Conservation (phyloP, 768 basidiomycete species). For the Mycena maculata region DNA sequence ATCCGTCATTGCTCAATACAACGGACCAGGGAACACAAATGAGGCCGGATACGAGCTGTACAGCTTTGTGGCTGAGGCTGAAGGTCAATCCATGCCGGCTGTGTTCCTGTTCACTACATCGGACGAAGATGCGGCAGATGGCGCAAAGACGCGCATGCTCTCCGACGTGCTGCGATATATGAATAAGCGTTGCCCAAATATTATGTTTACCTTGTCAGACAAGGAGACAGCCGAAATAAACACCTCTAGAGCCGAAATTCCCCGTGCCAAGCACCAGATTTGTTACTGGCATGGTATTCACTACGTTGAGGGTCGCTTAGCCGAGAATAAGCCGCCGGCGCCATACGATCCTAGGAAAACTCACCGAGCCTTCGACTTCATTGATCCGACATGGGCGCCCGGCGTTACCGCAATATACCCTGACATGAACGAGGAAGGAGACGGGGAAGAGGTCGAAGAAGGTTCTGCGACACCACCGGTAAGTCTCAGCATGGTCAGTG, state of each 20-base stretch:
- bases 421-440: slow-evolving; percentile 28
- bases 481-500: neutral
- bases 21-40: slow-evolving; percentile 1
- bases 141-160: slow-evolving; percentile 39
- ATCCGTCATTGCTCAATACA: neutral
- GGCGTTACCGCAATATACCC: slow-evolving; percentile 30
- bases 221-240: slow-evolving; percentile 46
- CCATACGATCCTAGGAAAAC: slow-evolving; percentile 33
- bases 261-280: slow-evolving; percentile 43
- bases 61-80: neutral
- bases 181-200: no score
- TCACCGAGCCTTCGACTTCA: slow-evolving; percentile 35
- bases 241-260: slow-evolving; percentile 33
- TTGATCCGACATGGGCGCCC: slow-evolving; percentile 41
- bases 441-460: slow-evolving; percentile 15
- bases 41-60: neutral
- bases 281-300: slow-evolving; percentile 48
- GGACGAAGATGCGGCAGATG: slow-evolving; percentile 6
- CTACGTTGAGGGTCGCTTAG: slow-evolving; percentile 37
- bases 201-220: slow-evolving; percentile 43
- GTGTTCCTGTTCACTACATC: neutral
- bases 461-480: neutral
- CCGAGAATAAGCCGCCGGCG: slow-evolving; percentile 38
- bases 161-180: slow-evolving; percentile 35
- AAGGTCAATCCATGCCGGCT: neutral